Conservation (phyloP, 805 yeast genomes). For the Yarrowia sp. region DNA sequence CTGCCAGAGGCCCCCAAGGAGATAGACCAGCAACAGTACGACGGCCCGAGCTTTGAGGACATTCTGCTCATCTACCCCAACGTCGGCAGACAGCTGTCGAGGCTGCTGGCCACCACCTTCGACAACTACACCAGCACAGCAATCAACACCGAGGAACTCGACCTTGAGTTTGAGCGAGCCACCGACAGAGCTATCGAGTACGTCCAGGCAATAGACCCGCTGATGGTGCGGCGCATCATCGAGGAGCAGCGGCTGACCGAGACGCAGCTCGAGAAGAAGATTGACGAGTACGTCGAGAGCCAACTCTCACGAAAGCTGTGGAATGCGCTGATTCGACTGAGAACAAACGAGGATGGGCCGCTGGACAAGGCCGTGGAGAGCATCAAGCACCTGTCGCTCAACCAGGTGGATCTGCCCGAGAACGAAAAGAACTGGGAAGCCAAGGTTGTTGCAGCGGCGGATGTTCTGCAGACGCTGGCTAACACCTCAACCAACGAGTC, state of each 20-base stretch:
- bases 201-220: conserved; percentile 39
- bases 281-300: conserved; percentile 70
- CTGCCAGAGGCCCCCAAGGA: conserved; percentile 16
- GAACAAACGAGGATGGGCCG: conserved; percentile 34
- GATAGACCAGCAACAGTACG: background rate
- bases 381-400: conserved; percentile 41
- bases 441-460: conserved; percentile 51
- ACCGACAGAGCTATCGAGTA: conserved; percentile 40
- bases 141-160: conserved; percentile 37
- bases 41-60: conserved; percentile 39
- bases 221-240: conserved; percentile 34
- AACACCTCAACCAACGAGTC: conserved; percentile 16
- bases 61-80: conserved; percentile 44
- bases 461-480: conserved; percentile 46
- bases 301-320: conserved; percentile 67
- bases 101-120: conserved; percentile 44
- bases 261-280: conserved; percentile 46
- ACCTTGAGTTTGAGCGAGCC: conserved; percentile 36
- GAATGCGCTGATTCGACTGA: conserved; percentile 44
- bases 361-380: conserved; percentile 34
- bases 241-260: conserved; percentile 34
- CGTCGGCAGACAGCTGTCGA: conserved; percentile 43
- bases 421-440: conserved; percentile 41
- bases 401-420: conserved; percentile 45
- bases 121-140: conserved; percentile 42